Percentiles rank a stretch among this genome's conserved stretches.
phyloP scores from a whole-genome alignment of 305 asterid species.

The Fraxinus velutina region DNA sequence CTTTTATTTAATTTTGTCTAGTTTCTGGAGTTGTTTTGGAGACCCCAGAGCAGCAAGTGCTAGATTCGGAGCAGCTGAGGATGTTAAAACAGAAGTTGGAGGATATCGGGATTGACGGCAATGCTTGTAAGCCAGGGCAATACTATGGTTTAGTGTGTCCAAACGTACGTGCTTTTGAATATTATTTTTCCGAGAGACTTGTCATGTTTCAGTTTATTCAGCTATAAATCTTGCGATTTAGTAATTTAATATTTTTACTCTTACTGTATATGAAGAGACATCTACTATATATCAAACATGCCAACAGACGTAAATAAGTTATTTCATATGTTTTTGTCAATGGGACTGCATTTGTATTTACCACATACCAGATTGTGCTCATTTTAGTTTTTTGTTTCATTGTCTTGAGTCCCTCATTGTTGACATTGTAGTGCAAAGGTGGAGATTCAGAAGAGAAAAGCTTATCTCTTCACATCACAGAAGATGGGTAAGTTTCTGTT shows the following conservation, averaged over 20 bases:
- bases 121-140: slow-evolving; percentile 54
- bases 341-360: background rate
- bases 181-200: background rate
- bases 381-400: background rate
- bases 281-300: background rate
- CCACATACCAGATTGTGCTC: background rate
- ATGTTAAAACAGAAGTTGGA: slow-evolving; percentile 43
- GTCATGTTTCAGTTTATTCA: slow-evolving; percentile 1
- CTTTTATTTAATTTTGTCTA: too few relatives aligned
- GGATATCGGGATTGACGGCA: slow-evolving; percentile 42
- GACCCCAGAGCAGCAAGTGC: slow-evolving; percentile 36
- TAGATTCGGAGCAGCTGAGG: slow-evolving; percentile 29
- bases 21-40: slow-evolving; percentile 29
- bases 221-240: background rate
- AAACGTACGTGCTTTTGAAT: slow-evolving; percentile 35
- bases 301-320: background rate
- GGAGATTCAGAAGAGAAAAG: slow-evolving; percentile 66
- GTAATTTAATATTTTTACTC: background rate
- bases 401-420: slow-evolving; percentile 16
- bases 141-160: slow-evolving; percentile 51
- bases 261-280: background rate
- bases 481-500: slow-evolving; percentile 54
- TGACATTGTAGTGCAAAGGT: slow-evolving; percentile 69
- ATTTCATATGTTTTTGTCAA: background rate
- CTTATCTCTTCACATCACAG: slow-evolving; percentile 55